phyloP scores from a whole-genome alignment of 345 rosid genomes.

The Eucalyptus grandis region DNA sequence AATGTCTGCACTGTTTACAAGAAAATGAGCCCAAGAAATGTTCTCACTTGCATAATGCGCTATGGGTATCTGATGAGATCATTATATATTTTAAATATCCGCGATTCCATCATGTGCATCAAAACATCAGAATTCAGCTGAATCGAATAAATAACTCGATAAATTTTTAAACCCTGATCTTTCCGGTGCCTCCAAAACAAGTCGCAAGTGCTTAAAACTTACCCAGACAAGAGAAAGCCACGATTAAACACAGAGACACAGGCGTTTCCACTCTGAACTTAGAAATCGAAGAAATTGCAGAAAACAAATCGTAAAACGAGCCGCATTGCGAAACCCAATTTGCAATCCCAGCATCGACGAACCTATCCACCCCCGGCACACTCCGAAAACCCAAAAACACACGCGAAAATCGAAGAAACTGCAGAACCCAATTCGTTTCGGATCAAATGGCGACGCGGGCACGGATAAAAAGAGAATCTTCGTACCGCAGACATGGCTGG shows the following conservation, averaged over 20 bases:
- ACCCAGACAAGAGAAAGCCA: neutral
- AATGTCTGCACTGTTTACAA: neutral
- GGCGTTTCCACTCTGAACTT: neutral
- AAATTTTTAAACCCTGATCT: neutral
- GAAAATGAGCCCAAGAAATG: neutral
- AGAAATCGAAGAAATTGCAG: neutral
- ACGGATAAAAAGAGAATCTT: neutral
- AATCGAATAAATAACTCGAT: neutral
- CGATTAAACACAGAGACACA: neutral
- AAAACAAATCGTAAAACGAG: neutral
- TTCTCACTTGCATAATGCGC: neutral
- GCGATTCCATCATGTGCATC: neutral
- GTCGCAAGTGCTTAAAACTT: neutral
- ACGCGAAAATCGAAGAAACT: neutral
- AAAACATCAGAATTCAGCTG: neutral
- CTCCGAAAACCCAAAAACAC: fast-evolving
- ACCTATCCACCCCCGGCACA: neutral
- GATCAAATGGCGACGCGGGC: neutral
- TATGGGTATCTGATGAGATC: neutral
- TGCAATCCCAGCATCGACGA: neutral
- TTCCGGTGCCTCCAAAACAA: neutral
- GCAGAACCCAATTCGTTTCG: neutral
- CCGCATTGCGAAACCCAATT: neutral
- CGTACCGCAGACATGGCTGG: neutral
- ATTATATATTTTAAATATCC: neutral